phyloP scores from a whole-genome alignment of 2,329 filamentous ascomycete genomes.

The Amauroascus niger region DNA sequence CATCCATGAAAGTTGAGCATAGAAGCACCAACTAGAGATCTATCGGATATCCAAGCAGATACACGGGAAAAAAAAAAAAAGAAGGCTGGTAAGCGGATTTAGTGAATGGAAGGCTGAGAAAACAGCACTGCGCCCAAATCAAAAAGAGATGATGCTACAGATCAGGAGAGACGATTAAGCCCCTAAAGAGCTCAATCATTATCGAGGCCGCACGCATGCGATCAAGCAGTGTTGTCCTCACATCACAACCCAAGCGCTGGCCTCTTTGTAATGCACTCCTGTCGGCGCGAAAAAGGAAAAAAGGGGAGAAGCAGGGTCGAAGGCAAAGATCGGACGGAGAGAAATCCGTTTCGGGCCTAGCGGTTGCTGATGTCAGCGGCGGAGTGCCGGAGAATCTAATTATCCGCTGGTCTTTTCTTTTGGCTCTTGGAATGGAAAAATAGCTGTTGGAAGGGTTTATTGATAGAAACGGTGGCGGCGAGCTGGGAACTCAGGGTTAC shows the following conservation, averaged over 20 bases:
- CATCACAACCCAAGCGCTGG: background rate
- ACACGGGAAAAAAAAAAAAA: background rate
- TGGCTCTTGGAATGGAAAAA: too few species aligned
- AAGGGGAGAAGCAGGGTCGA: constrained; percentile 5
- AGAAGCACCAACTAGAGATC: background rate
- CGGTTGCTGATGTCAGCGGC: background rate
- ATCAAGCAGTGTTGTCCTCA: constrained; percentile 5
- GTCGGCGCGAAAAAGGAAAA: constrained; percentile 9
- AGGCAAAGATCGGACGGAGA: background rate
- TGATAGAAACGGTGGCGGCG: too few species aligned
- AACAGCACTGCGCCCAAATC: constrained; percentile 10
- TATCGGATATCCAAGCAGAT: background rate
- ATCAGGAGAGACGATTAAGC: constrained; percentile 1
- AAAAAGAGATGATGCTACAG: constrained; percentile 6
- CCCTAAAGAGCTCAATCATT: constrained; percentile 10
- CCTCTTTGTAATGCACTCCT: background rate
- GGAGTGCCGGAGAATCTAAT: background rate
- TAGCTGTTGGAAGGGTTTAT: too few species aligned
- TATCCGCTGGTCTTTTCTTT: background rate
- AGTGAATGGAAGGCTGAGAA: background rate
- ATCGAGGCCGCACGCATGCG: constrained; percentile 11
- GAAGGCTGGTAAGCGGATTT: background rate
- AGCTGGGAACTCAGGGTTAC: constrained; percentile 22
- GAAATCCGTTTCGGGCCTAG: background rate
- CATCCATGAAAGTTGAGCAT: constrained; percentile 10